Base-by-base conservation (phyloP, 1,139 yeast genomes). In the Pichia sp. region DNA sequence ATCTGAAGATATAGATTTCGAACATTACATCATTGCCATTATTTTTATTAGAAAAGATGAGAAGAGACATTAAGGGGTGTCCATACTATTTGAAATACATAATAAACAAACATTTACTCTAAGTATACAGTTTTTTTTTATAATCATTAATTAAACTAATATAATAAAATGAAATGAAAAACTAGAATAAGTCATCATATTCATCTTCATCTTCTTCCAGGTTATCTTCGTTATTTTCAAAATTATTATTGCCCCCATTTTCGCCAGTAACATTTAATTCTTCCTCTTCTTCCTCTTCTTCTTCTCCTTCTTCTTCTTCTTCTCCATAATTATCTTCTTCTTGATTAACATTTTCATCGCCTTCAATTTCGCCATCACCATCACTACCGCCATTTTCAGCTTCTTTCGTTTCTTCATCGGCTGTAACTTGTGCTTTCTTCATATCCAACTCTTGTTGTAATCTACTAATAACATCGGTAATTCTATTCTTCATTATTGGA, bases 401-500 rank as follows among this genome's bases (percentile, higher is more conserved):
- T 4, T 36, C 45, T 2, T 47, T 53, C 11, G 49, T 58, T 4
- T 54, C 55, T 7, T 49, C 61, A 9, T 48, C 54, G n/a, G 47
- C 59, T 45, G 63, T 66, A 53, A 89, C 69, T 56, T 84, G 91
- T 45, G 83, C 70, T 64, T 76, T 77, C 68, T 91, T 91, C 56
- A 77, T 72, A 44, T 88, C 96, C 47, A 89, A 70, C 50, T 93
- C 96, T 38, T 81, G 80, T 61, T 80, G 82, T 54, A 93, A 72
- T 45, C 89, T 81, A 46, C 74, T 74, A 45, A 87, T 83, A 42
- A 86, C 87, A 51, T 84, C 93, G 54, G 82, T 74, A 59, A 88
- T 84, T 64, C 96, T 81, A 64, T 83, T 85, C 59, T 82, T 80
- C 77, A 91, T 73, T 67, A 91, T 82, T 54, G 89, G 89, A 59